Conservation (phyloP, 2,329 filamentous ascomycete species). For the Teratosphaeriaceae sp. region DNA sequence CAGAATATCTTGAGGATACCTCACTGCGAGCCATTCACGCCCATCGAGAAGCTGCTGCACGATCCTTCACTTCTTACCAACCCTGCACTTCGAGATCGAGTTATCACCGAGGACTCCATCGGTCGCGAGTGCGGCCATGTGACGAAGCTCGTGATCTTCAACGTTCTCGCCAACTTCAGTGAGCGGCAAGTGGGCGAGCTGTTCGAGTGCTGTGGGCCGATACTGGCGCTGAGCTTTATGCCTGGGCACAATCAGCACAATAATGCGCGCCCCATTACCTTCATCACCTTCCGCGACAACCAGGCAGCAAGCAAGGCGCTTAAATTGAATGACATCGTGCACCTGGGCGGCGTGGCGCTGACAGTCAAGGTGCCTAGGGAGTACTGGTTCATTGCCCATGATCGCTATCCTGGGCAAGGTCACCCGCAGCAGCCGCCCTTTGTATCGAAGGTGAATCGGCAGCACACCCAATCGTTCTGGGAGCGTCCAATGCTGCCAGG, state of each 20-base stretch:
- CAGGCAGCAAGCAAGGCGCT: conserved; percentile 1
- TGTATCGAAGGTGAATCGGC: too few species aligned
- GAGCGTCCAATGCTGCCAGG: too few species aligned
- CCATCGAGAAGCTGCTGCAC: too few species aligned
- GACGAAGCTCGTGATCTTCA: conserved; percentile 9
- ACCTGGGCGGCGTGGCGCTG: neutral
- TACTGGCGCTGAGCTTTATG: neutral
- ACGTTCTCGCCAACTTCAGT: neutral
- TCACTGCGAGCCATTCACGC: too few species aligned
- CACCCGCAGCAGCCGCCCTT: conserved; percentile 2
- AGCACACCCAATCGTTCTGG: too few species aligned
- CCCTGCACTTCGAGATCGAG: neutral
- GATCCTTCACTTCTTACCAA: too few species aligned
- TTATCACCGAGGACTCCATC: conserved; percentile 8
- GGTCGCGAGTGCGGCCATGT: conserved; percentile 11
- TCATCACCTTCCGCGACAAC: conserved; percentile 5
- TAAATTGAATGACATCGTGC: neutral
- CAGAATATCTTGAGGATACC: too few species aligned
- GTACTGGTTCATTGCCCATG: conserved; percentile 8
- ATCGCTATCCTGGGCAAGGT: conserved; percentile 4
- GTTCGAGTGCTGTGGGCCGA: neutral
- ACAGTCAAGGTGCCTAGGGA: conserved; percentile 9
- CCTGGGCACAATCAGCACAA: neutral
- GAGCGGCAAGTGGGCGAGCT: neutral
- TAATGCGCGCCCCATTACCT: neutral